phyloP scores from a whole-genome alignment of 805 yeast genomes.

The Saturnispora sekii region DNA sequence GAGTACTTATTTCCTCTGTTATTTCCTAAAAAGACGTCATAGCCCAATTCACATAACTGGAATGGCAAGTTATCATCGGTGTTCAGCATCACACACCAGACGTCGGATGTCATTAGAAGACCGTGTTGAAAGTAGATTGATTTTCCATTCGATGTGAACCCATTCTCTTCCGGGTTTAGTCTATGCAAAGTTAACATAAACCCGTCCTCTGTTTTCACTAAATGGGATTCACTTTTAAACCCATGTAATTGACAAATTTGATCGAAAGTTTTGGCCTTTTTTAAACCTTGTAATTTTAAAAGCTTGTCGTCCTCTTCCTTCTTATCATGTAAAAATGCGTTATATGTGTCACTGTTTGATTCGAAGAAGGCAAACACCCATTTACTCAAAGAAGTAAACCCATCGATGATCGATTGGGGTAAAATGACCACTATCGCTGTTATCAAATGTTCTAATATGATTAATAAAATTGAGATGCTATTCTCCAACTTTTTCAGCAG shows the following conservation, averaged over 20 bases:
- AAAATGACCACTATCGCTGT: slow-evolving; percentile 19
- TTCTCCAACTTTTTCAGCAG: slow-evolving; percentile 12
- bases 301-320: slow-evolving; percentile 13
- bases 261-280: slow-evolving; percentile 44
- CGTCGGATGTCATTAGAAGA: slow-evolving; percentile 76
- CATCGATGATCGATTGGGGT: slow-evolving; percentile 19
- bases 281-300: slow-evolving; percentile 26
- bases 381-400: slow-evolving; percentile 17
- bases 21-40: slow-evolving; percentile 92
- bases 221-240: slow-evolving; percentile 62
- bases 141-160: slow-evolving; percentile 28
- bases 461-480: slow-evolving; percentile 18
- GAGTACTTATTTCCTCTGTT: slow-evolving; percentile 91
- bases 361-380: slow-evolving; percentile 16
- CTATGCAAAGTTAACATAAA: slow-evolving; percentile 71
- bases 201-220: slow-evolving; percentile 69
- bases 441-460: slow-evolving; percentile 21
- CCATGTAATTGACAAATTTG: slow-evolving; percentile 64
- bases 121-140: slow-evolving; percentile 89
- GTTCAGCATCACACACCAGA: slow-evolving; percentile 39
- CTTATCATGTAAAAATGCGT: slow-evolving; percentile 14
- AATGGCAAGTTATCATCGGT: slow-evolving; percentile 54
- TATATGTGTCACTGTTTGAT: slow-evolving; percentile 18
- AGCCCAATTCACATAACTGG: slow-evolving; percentile 67
- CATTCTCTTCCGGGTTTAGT: slow-evolving; percentile 32